Evolutionary conservation across 371 early-diverging fungal species (phyloP).

Genomic region (Paraphysoderma sedebokerense): DNA sequence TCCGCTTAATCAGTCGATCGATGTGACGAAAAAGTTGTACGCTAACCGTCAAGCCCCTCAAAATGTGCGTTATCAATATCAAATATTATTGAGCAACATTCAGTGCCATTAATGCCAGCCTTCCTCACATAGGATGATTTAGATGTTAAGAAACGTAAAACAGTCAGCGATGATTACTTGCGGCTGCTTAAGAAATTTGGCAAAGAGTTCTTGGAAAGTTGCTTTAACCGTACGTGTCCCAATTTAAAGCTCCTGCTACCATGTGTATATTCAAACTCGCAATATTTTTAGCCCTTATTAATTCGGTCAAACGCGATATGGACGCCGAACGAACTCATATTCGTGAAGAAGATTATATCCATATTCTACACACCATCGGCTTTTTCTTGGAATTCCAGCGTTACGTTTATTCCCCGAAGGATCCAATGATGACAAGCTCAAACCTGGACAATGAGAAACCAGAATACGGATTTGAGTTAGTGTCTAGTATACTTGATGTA

Average conservation of each 20-base stretch:
- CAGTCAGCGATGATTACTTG: conserved; percentile 5
- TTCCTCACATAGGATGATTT: no score
- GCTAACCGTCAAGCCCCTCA: conserved; percentile 11
- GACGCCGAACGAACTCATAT: conserved; percentile 35
- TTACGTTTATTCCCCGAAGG: background rate
- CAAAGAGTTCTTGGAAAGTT: conserved; percentile 25
- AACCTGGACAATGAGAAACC: background rate
- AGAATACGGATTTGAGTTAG: conserved; percentile 30
- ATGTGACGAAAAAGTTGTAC: conserved; percentile 19
- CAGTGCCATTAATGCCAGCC: no score
- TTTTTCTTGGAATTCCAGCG: conserved; percentile 25
- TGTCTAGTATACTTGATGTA: conserved; percentile 31
- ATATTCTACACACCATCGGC: conserved; percentile 13
- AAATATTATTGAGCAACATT: no score
- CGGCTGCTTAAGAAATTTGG: conserved; percentile 9
- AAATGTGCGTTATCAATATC: no score
- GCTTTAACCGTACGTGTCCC: conserved; percentile 39
- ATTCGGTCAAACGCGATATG: conserved; percentile 36
- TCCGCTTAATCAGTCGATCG: conserved; percentile 19
- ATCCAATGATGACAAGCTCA: background rate
- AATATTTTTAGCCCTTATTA: conserved; percentile 27
- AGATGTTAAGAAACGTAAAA: background rate
- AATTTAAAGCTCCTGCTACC: no score
- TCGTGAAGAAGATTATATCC: conserved; percentile 23
- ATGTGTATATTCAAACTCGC: no score